Evolutionary conservation across 495 filamentous ascomycete genomes (phyloP).

Genomic region (Hypoxylon lienhwacheense): DNA sequence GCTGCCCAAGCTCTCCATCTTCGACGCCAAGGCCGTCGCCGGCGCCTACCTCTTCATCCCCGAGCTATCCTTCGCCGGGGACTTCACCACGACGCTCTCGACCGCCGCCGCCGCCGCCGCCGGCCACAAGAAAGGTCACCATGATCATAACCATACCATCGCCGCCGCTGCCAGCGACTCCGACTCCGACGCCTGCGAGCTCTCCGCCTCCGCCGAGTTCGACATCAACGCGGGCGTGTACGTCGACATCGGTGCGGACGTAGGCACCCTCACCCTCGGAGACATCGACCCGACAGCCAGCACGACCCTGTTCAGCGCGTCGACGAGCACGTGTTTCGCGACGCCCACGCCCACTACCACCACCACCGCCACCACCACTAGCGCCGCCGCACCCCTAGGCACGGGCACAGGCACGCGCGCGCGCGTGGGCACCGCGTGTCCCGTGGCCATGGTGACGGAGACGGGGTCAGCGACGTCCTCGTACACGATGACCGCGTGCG

Average conservation of each 20-base stretch:
- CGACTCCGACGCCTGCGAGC: slow-evolving; percentile 26
- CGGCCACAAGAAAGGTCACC: no score
- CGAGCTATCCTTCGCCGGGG: slow-evolving; percentile 29
- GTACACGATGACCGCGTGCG: slow-evolving; percentile 32
- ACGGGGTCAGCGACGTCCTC: slow-evolving; percentile 14
- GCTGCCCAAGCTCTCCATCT: slow-evolving; percentile 17
- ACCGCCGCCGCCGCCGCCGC: slow-evolving; percentile 2
- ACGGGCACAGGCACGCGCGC: not conserved
- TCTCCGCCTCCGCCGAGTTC: slow-evolving; percentile 35
- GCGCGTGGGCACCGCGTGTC: slow-evolving; percentile 1
- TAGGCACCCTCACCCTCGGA: slow-evolving; percentile 20
- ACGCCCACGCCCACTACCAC: slow-evolving; percentile 4
- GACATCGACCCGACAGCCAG: slow-evolving; percentile 30
- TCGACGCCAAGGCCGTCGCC: slow-evolving; percentile 36
- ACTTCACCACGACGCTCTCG: slow-evolving; percentile 12
- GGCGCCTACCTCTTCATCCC: slow-evolving; percentile 35
- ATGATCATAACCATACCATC: no score
- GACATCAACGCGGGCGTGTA: slow-evolving; percentile 38
- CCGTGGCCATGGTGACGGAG: slow-evolving; percentile 11
- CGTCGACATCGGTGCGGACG: slow-evolving; percentile 34
- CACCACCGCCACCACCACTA: not conserved
- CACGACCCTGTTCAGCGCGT: slow-evolving; percentile 39
- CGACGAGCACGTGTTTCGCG: slow-evolving; percentile 37
- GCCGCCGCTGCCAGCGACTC: no score
- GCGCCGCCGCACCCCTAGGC: not conserved